These are phyloP conservation scores for Monascus ruber DNA, from an alignment of 2,329 filamentous ascomycete species.

Conservation along the genomic window DNA sequence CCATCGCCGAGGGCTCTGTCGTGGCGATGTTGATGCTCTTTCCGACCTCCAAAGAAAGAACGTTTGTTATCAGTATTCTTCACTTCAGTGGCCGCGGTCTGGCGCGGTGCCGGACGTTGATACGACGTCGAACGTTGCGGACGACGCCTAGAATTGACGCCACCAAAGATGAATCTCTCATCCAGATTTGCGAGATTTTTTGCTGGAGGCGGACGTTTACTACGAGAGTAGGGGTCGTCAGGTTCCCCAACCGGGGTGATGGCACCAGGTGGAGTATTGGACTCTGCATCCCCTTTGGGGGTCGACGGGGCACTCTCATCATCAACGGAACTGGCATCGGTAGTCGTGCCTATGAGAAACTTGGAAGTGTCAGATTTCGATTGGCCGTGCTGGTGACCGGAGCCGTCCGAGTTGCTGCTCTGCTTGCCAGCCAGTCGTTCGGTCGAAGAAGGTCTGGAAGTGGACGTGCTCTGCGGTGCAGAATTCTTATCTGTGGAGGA, in stretches of 20 bases:
- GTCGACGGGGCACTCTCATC: constrained; percentile 50
- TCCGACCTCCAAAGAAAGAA: constrained; percentile 44
- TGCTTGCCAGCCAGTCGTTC: constrained; percentile 31
- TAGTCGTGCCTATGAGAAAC: constrained; percentile 47
- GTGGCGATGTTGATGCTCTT: constrained; percentile 40
- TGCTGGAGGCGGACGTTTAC: constrained; percentile 59
- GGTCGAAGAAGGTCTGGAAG: constrained; percentile 30
- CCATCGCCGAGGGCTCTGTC: constrained; percentile 25
- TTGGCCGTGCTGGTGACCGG: constrained; percentile 33
- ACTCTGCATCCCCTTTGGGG: constrained; percentile 36
- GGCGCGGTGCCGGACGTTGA: constrained; percentile 31
- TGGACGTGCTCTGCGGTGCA: constrained; percentile 23
- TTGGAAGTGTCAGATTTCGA: constrained; percentile 37
- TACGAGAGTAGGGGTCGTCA: constrained; percentile 80
- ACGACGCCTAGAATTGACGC: constrained; percentile 56
- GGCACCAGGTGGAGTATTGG: constrained; percentile 53
- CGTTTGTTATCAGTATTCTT: constrained; percentile 39
- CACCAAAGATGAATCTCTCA: constrained; percentile 71
- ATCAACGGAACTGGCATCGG: constrained; percentile 46
- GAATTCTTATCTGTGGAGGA: constrained; percentile 21
- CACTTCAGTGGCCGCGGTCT: constrained; percentile 33
- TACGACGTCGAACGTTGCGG: constrained; percentile 44
- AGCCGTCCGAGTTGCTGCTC: constrained; percentile 32
- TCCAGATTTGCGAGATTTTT: constrained; percentile 59
- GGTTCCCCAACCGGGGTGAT: constrained; percentile 68